A percentile compares a stretch with the other conserved stretches of the same genome.
These are phyloP conservation scores for Solanum bulbocastanum DNA, from an alignment of 257 asterid genomes.

Conservation along the genomic window DNA sequence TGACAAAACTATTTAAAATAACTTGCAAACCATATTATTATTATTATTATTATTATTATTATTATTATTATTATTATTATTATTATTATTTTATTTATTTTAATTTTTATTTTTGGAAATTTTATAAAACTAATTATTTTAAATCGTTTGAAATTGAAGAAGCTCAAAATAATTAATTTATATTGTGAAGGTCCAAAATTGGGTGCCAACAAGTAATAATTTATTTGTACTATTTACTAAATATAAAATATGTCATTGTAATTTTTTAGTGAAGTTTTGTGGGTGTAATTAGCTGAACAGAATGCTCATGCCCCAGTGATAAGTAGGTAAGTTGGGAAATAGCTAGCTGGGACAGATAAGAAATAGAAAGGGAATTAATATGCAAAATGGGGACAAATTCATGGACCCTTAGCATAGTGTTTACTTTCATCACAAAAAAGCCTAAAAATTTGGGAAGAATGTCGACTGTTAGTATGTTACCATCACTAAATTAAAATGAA, in stretches of 20 bases:
- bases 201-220: neutral
- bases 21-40: no score
- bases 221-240: no score
- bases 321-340: conserved; percentile 26
- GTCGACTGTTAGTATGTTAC: neutral
- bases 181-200: no score
- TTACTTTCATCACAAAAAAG: conserved; percentile 1
- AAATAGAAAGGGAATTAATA: conserved; percentile 7
- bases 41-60: no score
- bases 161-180: no score
- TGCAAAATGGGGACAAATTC: conserved; percentile 49
- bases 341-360: conserved; percentile 18
- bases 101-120: no score
- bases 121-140: no score
- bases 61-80: no score
- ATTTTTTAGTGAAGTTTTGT: neutral
- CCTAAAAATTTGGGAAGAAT: neutral
- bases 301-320: neutral
- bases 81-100: no score
- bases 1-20: no score
- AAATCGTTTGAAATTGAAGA: no score
- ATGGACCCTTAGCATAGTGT: conserved; percentile 9
- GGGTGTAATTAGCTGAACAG: neutral
- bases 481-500: neutral
- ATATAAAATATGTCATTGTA: neutral